Conservation (phyloP, 2,329 filamentous ascomycete species). For the Stachybotrys chartarum region DNA sequence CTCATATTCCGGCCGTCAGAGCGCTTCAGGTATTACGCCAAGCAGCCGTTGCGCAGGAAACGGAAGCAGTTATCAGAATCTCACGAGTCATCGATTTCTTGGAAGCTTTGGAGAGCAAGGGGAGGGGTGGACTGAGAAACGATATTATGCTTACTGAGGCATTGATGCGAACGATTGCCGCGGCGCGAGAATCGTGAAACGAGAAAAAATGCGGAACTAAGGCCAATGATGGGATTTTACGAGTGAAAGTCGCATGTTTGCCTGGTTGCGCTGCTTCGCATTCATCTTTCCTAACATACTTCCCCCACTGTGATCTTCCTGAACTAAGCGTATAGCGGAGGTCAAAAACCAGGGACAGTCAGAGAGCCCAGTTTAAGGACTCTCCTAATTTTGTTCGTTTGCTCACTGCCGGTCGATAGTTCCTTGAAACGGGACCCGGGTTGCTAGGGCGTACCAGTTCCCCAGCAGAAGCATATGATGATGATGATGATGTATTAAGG, state of each 20-base stretch:
- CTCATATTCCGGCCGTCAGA: neutral
- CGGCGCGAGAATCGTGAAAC: neutral
- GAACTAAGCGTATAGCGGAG: neutral
- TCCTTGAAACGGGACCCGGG: no score
- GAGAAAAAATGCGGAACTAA: no score
- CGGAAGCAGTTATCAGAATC: neutral
- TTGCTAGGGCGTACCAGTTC: no score
- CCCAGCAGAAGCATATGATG: no score
- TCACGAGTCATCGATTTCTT: neutral
- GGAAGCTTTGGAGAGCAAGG: neutral
- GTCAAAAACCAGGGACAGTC: neutral
- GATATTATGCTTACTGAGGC: neutral
- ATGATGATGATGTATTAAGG: no score
- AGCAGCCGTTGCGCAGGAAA: neutral
- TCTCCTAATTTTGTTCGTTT: neutral
- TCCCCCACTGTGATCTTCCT: neutral
- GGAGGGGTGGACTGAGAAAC: neutral
- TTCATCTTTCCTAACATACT: neutral
- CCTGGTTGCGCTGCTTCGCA: neutral
- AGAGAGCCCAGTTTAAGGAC: neutral
- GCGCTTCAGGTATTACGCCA: neutral
- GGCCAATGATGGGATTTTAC: neutral
- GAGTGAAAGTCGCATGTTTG: neutral
- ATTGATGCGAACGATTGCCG: neutral
- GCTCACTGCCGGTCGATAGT: neutral